Base-by-base conservation (phyloP, 495 filamentous ascomycete species). In the Aspergillus diversus region DNA sequence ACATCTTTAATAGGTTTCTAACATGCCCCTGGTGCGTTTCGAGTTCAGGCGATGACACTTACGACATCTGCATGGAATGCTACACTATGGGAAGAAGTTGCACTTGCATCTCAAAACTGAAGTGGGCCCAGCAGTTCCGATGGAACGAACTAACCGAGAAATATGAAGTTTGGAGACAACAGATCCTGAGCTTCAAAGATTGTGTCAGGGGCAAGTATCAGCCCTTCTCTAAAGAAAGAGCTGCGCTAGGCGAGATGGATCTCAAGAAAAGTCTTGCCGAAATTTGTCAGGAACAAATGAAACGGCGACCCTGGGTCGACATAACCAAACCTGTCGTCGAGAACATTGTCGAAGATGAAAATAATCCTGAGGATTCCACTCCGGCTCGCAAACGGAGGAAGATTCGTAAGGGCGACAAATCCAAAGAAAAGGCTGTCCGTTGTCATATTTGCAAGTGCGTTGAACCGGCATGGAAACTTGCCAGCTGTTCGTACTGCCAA, bases 61-160 rank as follows among this genome's bases (percentile, higher is more conserved):
- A 97, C 69, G 95, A 99, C 69, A 84, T 99, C 12, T 99, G 95
- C 71, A 92, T 99, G 87, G 94, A 99, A 48, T 99, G 95, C 71
- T 98, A 93, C 66, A 88, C 86, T 15, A 94, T 97, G 86, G 95
- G 95, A 37, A 87, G 95, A 53, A 96, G 92, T 64, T 99, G 95
- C 71, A 81, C 80, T 7, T 99, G 95, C 66, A 82, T 95, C 37
- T 95, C 92, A 6, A 87, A 85, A 9, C 83, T 95, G 33, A 88
- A 84, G 57, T 99, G 94, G 94, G 90, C 91, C 32, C 93, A 99
- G 69, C 95, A 99, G 72, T 96, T 93, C 77, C 75, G 81, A 17
- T 97, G 92, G 94, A 81, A 85, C 35, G 83, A 90, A 6, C 80
- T 98, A n/a, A 76, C 82, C 0, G 75, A 84, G n/a, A 87, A 89